phyloP scores from a whole-genome alignment of 768 basidiomycete species.

The Austroboletus eburneus region DNA sequence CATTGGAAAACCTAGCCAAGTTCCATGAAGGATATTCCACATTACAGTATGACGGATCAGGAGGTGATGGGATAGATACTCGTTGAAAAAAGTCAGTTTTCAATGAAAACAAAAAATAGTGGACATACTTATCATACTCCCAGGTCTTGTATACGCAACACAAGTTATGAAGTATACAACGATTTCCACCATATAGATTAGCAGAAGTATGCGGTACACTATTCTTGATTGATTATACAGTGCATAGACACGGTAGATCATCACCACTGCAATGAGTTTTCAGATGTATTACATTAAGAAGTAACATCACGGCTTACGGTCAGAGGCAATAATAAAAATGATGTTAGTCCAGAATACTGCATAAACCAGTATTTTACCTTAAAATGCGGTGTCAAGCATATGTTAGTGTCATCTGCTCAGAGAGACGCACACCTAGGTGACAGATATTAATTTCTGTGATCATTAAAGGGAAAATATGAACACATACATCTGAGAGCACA shows the following conservation, averaged over 20 bases:
- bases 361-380: neutral
- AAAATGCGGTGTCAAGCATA: too few species aligned
- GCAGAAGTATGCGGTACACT: neutral
- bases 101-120: neutral
- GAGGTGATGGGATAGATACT: constrained; percentile 1
- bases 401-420: too few species aligned
- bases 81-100: too few species aligned
- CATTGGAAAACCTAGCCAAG: neutral
- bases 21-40: constrained; percentile 3
- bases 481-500: constrained; percentile 3
- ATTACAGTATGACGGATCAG: constrained; percentile 2
- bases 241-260: constrained; percentile 12
- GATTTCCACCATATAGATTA: neutral
- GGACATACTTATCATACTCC: neutral
- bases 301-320: neutral
- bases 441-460: too few species aligned
- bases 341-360: neutral
- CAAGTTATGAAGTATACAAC: neutral
- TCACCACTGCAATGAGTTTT: constrained; percentile 2
- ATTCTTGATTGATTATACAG: constrained; percentile 1
- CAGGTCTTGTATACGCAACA: neutral
- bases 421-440: too few species aligned
- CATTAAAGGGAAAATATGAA: neutral
- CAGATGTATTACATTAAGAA: neutral
- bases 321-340: neutral